A percentile compares a stretch with the other conserved stretches of the same genome.
Conservation (phyloP, 768 basidiomycete species). For the Suillus americanus region DNA sequence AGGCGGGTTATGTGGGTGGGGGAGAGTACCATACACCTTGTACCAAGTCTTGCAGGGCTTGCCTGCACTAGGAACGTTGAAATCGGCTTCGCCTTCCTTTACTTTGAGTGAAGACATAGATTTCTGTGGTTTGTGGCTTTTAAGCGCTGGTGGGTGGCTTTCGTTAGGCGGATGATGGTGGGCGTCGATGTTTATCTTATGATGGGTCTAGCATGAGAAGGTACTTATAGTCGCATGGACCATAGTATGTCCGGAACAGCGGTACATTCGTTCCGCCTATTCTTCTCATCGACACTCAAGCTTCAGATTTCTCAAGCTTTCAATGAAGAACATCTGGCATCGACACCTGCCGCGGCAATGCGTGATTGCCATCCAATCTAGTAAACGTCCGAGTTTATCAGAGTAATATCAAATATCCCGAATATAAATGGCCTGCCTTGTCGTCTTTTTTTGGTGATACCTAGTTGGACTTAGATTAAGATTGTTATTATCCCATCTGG, state of each 20-base stretch:
- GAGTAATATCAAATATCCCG: not conserved
- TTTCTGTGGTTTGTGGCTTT: not conserved
- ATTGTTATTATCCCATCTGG: not conserved
- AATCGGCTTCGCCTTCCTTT: slow-evolving; percentile 30
- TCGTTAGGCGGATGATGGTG: not conserved
- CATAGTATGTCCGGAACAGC: not conserved
- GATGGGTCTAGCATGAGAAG: not conserved
- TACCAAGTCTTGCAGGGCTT: slow-evolving; percentile 49
- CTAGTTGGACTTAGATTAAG: not conserved
- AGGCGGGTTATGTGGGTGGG: slow-evolving; percentile 33
- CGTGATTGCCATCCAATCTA: not conserved
- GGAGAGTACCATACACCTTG: slow-evolving; percentile 47
- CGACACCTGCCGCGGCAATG: not conserved
- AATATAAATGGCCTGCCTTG: not conserved
- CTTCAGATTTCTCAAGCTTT: not conserved
- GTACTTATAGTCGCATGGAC: not conserved
- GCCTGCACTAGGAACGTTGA: slow-evolving; percentile 25
- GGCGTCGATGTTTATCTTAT: not conserved
- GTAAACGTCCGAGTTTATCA: not conserved
- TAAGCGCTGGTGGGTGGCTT: not conserved
- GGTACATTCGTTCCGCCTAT: not conserved
- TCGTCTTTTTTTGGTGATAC: not conserved
- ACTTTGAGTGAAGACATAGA: slow-evolving; percentile 31
- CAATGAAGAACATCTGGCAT: not conserved
- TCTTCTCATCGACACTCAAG: not conserved